These are phyloP conservation scores for Ogataea thermomethanolica DNA, from an alignment of 805 yeast genomes.

Conservation along the genomic window DNA sequence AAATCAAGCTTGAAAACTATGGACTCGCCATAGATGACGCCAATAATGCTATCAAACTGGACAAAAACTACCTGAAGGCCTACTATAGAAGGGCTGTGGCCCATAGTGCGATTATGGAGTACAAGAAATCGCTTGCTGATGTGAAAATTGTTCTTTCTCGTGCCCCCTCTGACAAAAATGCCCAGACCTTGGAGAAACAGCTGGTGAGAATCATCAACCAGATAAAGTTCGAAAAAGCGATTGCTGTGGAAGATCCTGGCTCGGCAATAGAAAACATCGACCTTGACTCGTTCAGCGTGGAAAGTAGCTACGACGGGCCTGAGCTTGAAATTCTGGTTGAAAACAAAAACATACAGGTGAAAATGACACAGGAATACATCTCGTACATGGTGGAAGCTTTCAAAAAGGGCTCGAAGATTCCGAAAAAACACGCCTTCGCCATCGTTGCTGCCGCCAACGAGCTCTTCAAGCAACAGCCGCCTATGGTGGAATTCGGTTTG, in stretches of 20 bases:
- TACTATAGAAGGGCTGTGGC: conserved; percentile 88
- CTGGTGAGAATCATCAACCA: conserved; percentile 64
- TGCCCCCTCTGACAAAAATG: conserved; percentile 67
- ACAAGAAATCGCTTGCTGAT: conserved; percentile 69
- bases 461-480: conserved; percentile 59
- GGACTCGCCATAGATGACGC: conserved; percentile 85
- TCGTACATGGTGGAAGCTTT: conserved; percentile 65
- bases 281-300: conserved; percentile 46
- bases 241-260: conserved; percentile 62
- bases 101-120: conserved; percentile 67
- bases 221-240: conserved; percentile 82
- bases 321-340: conserved; percentile 39
- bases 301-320: conserved; percentile 60
- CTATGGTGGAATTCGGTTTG: conserved; percentile 67
- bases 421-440: conserved; percentile 81
- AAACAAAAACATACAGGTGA: conserved; percentile 32
- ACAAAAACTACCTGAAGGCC: conserved; percentile 68
- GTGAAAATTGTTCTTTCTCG: conserved; percentile 57
- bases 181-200: conserved; percentile 58
- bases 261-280: conserved; percentile 47
- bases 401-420: conserved; percentile 66
- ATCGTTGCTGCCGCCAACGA: conserved; percentile 70
- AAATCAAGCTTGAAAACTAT: conserved; percentile 79
- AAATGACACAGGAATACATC: conserved; percentile 56
- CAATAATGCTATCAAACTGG: conserved; percentile 61